Evolutionary conservation across 495 filamentous ascomycete species (phyloP), one percentile per base, ranked within the genome.

Genomic region (Durotheca rogersii): DNA sequence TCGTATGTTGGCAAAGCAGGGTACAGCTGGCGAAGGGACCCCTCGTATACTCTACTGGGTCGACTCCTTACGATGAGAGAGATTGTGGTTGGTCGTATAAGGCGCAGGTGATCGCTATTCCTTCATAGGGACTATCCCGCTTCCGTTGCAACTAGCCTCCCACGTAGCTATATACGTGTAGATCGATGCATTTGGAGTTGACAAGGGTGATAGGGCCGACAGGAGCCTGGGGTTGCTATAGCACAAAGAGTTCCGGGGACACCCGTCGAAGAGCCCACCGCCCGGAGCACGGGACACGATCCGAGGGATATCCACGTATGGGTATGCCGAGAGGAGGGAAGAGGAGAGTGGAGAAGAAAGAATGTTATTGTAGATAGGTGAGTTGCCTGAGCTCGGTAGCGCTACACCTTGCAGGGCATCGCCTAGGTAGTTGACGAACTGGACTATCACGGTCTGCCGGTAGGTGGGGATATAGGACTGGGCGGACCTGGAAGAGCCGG

Each of bases 1-100:
- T 58, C 38, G 49, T 49, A 58, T 58, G 42, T 58, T 37, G 21
- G 53, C 34, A 44, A 49, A 41, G 56, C 45, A 50, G 56, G 56
- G 44, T 27, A 46, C 14, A 40, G 51, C 43, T 51, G n/a, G 47
- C 32, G 45, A 40, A 53, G 33, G 39, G 21, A 23, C 4, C 49
- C 53, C 45, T 34, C 40, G 35, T 47, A 39, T 53, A 41, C 40
- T 49, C n/a, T n/a, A n/a, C n/a, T n/a, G n/a, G n/a, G n/a, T n/a
- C 55, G 36, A 45, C 17, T 45, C 6, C 33, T 36, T 18, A 37
- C 29, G 21, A 45, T 16, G 5, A 19, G 38, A 47, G 37, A 27
- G 7, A 16, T 34, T 27, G 19, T 44, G 9, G 39, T 38, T 48
- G 31, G 10, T 27, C 33, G 35, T 34, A 23, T 12, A 39, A 41